phyloP scores from a whole-genome alignment of 225 moss, liverwort and hornwort species.

The Polytrichum formosum region DNA sequence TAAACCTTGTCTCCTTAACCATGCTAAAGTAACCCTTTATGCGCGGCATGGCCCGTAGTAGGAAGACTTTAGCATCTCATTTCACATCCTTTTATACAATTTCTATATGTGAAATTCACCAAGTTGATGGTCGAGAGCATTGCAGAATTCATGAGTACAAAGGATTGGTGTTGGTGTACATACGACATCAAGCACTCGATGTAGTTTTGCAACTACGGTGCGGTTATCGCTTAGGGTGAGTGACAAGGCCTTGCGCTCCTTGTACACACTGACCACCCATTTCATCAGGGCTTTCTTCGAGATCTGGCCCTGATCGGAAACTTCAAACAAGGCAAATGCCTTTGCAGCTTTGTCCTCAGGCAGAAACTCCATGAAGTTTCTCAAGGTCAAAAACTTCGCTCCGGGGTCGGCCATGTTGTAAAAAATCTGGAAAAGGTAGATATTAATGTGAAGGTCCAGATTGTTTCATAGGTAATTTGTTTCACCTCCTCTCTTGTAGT shows the following conservation, averaged over 20 bases:
- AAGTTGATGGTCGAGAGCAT: too few relatives aligned
- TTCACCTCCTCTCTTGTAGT: too few relatives aligned
- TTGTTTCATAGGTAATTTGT: too few relatives aligned
- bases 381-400: constrained; percentile 64
- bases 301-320: constrained; percentile 71
- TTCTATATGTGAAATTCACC: too few relatives aligned
- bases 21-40: too few relatives aligned
- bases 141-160: too few relatives aligned
- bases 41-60: too few relatives aligned
- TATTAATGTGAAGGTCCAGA: neutral
- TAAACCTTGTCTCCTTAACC: too few relatives aligned
- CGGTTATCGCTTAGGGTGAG: constrained; percentile 96
- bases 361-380: constrained; percentile 81
- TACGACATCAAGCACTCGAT: constrained; percentile 98
- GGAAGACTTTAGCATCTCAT: too few relatives aligned
- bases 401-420: constrained; percentile 88
- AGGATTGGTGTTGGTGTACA: constrained; percentile 8
- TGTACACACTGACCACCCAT: constrained; percentile 97
- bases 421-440: constrained; percentile 65
- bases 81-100: too few relatives aligned
- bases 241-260: constrained; percentile 95
- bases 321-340: constrained; percentile 91
- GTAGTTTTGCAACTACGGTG: constrained; percentile 97
- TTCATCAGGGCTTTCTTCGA: constrained; percentile 93
- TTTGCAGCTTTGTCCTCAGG: constrained; percentile 93